These are phyloP conservation scores for Gomphus bonarii DNA, from an alignment of 1,284 basidiomycete species.

Conservation along the genomic window DNA sequence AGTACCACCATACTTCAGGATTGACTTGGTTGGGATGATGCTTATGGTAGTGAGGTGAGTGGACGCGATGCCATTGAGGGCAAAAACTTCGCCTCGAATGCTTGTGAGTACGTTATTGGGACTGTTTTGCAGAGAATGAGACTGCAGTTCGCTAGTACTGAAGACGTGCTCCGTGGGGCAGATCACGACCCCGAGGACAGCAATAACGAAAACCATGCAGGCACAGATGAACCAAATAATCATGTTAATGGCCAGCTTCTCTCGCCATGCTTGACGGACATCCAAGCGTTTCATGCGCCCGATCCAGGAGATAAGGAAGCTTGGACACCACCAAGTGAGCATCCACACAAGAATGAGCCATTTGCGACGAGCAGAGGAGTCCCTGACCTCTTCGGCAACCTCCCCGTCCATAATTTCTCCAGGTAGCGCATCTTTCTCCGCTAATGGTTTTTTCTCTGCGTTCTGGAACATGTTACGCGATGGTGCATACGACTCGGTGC, in stretches of 20 bases:
- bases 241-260: slow-evolving; percentile 93
- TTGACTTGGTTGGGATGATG: slow-evolving; percentile 65
- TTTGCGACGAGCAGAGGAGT: slow-evolving; percentile 66
- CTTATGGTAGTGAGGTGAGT: slow-evolving; percentile 61
- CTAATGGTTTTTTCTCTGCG: slow-evolving; percentile 59
- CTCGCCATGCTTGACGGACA: slow-evolving; percentile 92
- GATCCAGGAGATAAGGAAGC: slow-evolving; percentile 54
- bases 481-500: slow-evolving; percentile 86
- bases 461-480: slow-evolving; percentile 92
- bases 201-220: slow-evolving; percentile 88
- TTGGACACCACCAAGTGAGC: slow-evolving; percentile 90
- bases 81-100: slow-evolving; percentile 91
- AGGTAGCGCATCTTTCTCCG: slow-evolving; percentile 72
- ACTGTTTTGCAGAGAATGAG: slow-evolving; percentile 54
- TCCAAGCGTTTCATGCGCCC: slow-evolving; percentile 93
- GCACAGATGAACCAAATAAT: slow-evolving; percentile 94
- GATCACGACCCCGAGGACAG: slow-evolving; percentile 79
- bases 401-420: slow-evolving; percentile 78
- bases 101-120: slow-evolving; percentile 72
- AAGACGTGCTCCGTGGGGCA: slow-evolving; percentile 94
- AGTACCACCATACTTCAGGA: slow-evolving; percentile 79
- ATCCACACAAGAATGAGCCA: slow-evolving; percentile 88
- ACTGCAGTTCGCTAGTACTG: slow-evolving; percentile 64
- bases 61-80: slow-evolving; percentile 49
- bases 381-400: slow-evolving; percentile 79